Evolutionary conservation across 2,329 filamentous ascomycete genomes (phyloP).

Genomic region (Arthrocladium fulminans): DNA sequence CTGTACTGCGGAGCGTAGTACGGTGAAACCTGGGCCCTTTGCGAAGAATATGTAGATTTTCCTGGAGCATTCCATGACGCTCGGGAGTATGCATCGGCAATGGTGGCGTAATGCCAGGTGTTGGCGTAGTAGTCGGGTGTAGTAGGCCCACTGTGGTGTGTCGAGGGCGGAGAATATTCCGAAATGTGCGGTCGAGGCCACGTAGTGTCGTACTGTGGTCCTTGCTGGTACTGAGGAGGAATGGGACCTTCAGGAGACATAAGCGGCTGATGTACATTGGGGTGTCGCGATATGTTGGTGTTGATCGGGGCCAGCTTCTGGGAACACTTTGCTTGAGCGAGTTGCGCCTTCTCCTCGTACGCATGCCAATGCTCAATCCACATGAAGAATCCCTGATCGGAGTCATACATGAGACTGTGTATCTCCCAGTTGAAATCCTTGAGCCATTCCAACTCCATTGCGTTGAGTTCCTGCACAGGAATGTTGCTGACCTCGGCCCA

Average conservation of each 20-base stretch:
- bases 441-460: constrained; percentile 81
- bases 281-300: constrained; percentile 51
- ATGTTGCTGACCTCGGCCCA: constrained; percentile 96
- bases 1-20: constrained; percentile 18
- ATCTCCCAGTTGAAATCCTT: constrained; percentile 72
- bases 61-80: constrained; percentile 22
- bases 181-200: constrained; percentile 42
- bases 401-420: constrained; percentile 72
- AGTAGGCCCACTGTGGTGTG: constrained; percentile 39
- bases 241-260: constrained; percentile 42
- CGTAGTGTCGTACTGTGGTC: constrained; percentile 40
- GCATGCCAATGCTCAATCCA: constrained; percentile 60
- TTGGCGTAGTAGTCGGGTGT: constrained; percentile 40
- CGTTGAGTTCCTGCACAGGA: constrained; percentile 71
- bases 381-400: constrained; percentile 57
- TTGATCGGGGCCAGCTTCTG: constrained; percentile 54
- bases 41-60: constrained; percentile 15
- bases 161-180: constrained; percentile 44
- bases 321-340: constrained; percentile 36
- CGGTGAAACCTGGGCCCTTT: constrained; percentile 16
- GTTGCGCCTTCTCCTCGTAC: constrained; percentile 47
- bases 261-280: constrained; percentile 40
- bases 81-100: constrained; percentile 30
- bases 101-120: constrained; percentile 36
- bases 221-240: constrained; percentile 42